Evolutionary conservation across 495 filamentous ascomycete genomes (phyloP).

Genomic region (Halenospora varia): DNA sequence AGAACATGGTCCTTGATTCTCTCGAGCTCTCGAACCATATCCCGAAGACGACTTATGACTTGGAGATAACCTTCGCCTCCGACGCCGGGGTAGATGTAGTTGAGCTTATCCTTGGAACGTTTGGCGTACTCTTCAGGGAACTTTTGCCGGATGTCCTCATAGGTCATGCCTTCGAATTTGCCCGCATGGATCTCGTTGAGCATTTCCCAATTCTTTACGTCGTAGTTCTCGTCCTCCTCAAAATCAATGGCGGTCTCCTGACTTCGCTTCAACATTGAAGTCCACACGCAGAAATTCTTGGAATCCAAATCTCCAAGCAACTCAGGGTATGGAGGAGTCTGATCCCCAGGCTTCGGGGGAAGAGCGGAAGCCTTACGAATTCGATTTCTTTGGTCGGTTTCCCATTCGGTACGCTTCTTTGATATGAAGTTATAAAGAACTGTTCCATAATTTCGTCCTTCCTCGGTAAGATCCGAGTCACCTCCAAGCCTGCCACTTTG

Average conservation of each 20-base stretch:
- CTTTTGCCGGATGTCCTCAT: conserved; percentile 74
- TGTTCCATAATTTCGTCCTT: conserved; percentile 67
- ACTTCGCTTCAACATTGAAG: conserved; percentile 88
- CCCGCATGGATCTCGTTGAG: conserved; percentile 94
- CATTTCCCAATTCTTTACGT: conserved; percentile 97
- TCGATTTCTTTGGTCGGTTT: conserved; percentile 70
- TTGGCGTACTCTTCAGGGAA: conserved; percentile 73
- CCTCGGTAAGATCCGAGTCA: conserved; percentile 73
- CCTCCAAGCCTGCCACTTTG: conserved; percentile 76
- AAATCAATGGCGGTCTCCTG: conserved; percentile 83
- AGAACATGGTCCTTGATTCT: conserved; percentile 93
- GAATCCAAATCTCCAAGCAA: conserved; percentile 56
- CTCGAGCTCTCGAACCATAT: conserved; percentile 95
- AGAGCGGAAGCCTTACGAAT: conserved; percentile 61
- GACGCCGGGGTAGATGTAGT: conserved; percentile 90
- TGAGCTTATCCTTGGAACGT: conserved; percentile 77
- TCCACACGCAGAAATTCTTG: conserved; percentile 98
- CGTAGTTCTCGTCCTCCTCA: conserved; percentile 89
- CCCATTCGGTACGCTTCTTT: conserved; percentile 69
- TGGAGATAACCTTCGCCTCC: conserved; percentile 96
- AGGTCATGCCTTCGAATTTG: conserved; percentile 89
- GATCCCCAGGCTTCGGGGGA: conserved; percentile 81
- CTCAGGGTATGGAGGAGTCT: conserved; percentile 91
- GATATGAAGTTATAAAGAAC: conserved; percentile 75
- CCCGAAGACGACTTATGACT: conserved; percentile 90